Percentiles rank a stretch among this genome's conserved stretches.
These are phyloP conservation scores for Leishmania major DNA, from an alignment of 208 protist species.

Conservation along the genomic window DNA sequence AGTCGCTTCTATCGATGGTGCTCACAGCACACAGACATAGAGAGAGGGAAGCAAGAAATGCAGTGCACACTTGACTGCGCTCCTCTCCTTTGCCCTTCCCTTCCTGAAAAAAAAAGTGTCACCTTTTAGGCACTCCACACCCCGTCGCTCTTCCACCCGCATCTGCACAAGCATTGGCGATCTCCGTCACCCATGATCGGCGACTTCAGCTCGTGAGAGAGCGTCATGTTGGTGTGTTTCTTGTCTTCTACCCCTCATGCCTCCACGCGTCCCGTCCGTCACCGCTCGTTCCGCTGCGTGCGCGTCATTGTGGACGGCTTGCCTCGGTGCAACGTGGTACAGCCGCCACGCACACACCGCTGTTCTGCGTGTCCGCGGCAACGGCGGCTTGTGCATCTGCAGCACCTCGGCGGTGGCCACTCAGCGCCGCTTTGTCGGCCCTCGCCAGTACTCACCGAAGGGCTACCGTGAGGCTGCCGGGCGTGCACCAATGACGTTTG, in stretches of 20 bases:
- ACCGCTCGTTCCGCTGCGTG: neutral
- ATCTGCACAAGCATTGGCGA: neutral
- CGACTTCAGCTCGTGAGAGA: neutral
- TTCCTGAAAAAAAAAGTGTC: neutral
- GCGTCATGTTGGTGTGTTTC: neutral
- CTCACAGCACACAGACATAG: neutral
- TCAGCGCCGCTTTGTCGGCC: constrained; percentile 64
- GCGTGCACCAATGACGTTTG: constrained; percentile 82
- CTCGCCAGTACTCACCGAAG: constrained; percentile 83
- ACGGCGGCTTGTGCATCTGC: neutral
- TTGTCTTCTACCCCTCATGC: neutral
- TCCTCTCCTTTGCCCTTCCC: neutral
- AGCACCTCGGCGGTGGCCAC: constrained; percentile 4
- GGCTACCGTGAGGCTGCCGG: constrained; percentile 84
- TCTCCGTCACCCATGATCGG: neutral
- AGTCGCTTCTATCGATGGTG: neutral
- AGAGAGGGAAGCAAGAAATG: neutral
- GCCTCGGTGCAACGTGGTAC: neutral
- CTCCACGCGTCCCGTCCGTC: neutral
- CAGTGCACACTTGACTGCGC: neutral
- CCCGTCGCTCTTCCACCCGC: neutral
- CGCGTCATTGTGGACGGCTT: constrained; percentile 10
- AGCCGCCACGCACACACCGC: neutral
- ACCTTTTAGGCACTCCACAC: neutral
- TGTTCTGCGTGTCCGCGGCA: constrained; percentile 7